Evolutionary conservation across 164 flowering plant species (phyloP), one percentile per base, ranked within the genome.

Genomic region (Amborella trichopoda): DNA sequence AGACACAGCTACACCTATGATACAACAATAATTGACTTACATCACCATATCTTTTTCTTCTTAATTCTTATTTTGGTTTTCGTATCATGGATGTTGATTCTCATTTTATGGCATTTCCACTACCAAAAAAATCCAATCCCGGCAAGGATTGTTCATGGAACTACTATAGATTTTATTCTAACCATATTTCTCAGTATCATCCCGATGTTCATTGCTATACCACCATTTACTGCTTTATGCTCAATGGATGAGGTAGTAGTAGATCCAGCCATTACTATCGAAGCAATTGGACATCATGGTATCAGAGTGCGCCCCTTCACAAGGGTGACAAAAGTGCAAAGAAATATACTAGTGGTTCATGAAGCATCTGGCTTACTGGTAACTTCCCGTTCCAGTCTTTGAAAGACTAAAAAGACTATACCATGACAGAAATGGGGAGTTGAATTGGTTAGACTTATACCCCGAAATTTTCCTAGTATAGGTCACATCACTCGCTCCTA

Each of bases 221-320:
- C 60, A 56, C 49, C 42, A 49, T 56, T 33, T 56, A 32, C 54
- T 56, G 6, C 43, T 24, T 49, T 49, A 48, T 49, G 49, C 49
- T 42, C 43, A 56, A 56, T 49, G 49, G 54, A 56, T 26, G 30
- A 56, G 49, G 55, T 56, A 26, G 36, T 30, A 43, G 55, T 43
- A 50, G 60, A 56, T 56, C 45, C 46, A 46, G 23, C 45, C 59
- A 47, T 21, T 55, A 55, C 59, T 55, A 47, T 53, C 39, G 44
- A 44, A 32, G 49, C 56, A 28, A 44, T 40, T 14, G 41, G 41
- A 37, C 41, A 5, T 40, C 44, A 40, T 40, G 44, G 23, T 40
- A 40, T 40, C 44, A 19, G 40, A 37, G 40, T 37, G 40, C n/a
- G 40, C 40, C 40, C 17, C 40, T 37, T 37, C 34, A 30, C 34